Percentiles rank a stretch among this genome's conserved stretches.
These are phyloP conservation scores for Mycena albidolilacea DNA, from an alignment of 768 basidiomycete species.

Conservation along the genomic window DNA sequence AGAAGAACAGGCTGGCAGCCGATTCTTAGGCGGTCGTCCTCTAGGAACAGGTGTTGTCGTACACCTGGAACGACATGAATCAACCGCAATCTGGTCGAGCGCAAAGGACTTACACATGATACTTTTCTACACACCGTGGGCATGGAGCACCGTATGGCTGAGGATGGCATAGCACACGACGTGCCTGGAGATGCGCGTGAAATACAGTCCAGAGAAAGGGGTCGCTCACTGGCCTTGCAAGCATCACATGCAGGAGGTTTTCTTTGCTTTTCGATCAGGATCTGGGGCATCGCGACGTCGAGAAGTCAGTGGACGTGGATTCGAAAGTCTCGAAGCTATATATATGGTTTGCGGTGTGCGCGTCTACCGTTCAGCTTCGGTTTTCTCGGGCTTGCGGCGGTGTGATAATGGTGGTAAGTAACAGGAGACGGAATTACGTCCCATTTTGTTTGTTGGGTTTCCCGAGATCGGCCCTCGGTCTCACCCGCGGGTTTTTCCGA, in stretches of 20 bases:
- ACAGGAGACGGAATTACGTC: too few species aligned
- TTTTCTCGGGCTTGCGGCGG: too few species aligned
- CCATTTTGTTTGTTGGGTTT: too few species aligned
- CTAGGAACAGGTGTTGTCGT: neutral
- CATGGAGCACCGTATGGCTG: constrained; percentile 18
- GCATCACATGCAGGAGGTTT: constrained; percentile 26
- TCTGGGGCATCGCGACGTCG: neutral
- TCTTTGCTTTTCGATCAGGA: constrained; percentile 1
- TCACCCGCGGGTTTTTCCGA: too few species aligned
- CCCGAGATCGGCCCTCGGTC: too few species aligned
- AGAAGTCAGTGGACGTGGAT: neutral
- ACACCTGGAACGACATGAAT: neutral
- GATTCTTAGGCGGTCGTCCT: neutral
- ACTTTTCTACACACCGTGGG: constrained; percentile 14
- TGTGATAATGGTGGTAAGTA: neutral
- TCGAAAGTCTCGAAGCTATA: neutral
- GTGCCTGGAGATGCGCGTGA: constrained; percentile 2
- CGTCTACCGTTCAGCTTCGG: neutral
- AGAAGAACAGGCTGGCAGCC: neutral
- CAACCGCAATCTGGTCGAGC: too few species aligned
- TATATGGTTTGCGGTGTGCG: neutral
- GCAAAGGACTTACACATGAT: neutral
- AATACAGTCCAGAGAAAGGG: neutral
- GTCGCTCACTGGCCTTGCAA: constrained; percentile 4
- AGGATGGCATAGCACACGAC: constrained; percentile 21